Conservation (phyloP, 129 eudicot species). For the Gnaphalium uliginosum region DNA sequence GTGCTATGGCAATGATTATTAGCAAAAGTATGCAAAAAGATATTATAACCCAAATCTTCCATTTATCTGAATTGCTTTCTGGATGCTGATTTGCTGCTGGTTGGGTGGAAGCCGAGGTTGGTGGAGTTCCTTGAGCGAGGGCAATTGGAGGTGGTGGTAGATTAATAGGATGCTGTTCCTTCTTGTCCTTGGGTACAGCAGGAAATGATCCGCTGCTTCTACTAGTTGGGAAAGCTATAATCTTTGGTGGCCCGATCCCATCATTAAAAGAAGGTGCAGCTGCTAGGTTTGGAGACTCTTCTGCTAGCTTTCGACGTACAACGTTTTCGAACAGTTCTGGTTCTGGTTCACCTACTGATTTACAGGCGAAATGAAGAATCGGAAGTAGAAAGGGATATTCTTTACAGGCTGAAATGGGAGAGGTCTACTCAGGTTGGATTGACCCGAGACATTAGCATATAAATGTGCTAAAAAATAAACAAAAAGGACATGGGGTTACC, state of each 20-base stretch:
- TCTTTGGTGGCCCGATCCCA: slow-evolving; percentile 27
- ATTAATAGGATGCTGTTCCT: slow-evolving; percentile 15
- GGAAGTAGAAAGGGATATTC: slow-evolving; percentile 1
- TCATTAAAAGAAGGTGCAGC: slow-evolving; percentile 46
- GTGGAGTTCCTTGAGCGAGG: slow-evolving; percentile 25
- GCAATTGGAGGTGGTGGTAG: slow-evolving; percentile 23
- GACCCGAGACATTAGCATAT: background rate
- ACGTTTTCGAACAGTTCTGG: slow-evolving; percentile 33
- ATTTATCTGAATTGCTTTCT: slow-evolving; percentile 23
- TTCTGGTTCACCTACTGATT: slow-evolving; percentile 41
- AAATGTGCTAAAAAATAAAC: background rate
- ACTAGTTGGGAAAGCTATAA: slow-evolving; percentile 55
- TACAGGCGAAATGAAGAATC: background rate
- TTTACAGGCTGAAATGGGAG: background rate
- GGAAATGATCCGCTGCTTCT: slow-evolving; percentile 94
- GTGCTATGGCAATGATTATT: slow-evolving; percentile 32
- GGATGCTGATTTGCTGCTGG: slow-evolving; percentile 23
- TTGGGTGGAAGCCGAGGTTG: slow-evolving; percentile 18
- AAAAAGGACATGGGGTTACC: background rate
- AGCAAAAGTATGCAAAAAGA: slow-evolving; percentile 35
- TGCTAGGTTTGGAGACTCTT: slow-evolving; percentile 62
- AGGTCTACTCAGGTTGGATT: background rate
- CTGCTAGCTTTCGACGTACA: slow-evolving; percentile 59
- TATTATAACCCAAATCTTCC: slow-evolving; percentile 54
- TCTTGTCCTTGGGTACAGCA: slow-evolving; percentile 51